A percentile compares a stretch with the other conserved stretches of the same genome.
Evolutionary conservation across 2,329 filamentous ascomycete species (phyloP).

Genomic region (Sclerotiophoma versabilis): DNA sequence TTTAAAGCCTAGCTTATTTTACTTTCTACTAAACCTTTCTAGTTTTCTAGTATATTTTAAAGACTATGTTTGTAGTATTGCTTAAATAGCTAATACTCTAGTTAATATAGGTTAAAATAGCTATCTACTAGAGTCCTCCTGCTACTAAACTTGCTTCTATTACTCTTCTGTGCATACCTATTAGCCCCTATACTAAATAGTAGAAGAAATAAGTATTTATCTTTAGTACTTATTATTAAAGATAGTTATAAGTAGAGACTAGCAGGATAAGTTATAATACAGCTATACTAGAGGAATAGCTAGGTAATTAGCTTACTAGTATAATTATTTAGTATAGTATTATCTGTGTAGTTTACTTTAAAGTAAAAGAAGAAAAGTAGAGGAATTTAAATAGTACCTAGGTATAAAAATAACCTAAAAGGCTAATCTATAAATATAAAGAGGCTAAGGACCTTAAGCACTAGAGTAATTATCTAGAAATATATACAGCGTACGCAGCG

Average conservation of each 20-base stretch:
- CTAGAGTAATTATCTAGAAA: neutral
- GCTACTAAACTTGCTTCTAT: slow-evolving; percentile 21
- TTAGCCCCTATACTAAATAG: slow-evolving; percentile 27
- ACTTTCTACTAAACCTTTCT: slow-evolving; percentile 28
- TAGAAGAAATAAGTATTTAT: slow-evolving; percentile 22
- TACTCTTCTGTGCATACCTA: slow-evolving; percentile 23
- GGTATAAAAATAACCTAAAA: neutral
- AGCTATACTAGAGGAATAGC: neutral
- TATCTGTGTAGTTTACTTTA: slow-evolving; percentile 1
- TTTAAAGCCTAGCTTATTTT: no score
- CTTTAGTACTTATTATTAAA: slow-evolving; percentile 6
- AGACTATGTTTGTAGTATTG: slow-evolving; percentile 16
- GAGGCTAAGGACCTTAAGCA: neutral
- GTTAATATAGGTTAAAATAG: slow-evolving; percentile 18
- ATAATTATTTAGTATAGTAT: neutral
- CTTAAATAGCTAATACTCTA: slow-evolving; percentile 23
- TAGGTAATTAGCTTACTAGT: neutral
- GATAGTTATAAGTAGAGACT: slow-evolving; percentile 22
- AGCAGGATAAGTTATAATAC: slow-evolving; percentile 11
- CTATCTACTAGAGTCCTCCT: slow-evolving; percentile 6
- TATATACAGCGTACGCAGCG: neutral
- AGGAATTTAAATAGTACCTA: neutral
- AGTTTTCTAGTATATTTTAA: slow-evolving; percentile 21
- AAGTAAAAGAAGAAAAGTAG: slow-evolving; percentile 7
- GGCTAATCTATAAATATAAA: neutral